Percentiles rank a stretch among this genome's conserved stretches.
phyloP scores from a whole-genome alignment of 2,329 filamentous ascomycete species.

The Huntiella omanensis region DNA sequence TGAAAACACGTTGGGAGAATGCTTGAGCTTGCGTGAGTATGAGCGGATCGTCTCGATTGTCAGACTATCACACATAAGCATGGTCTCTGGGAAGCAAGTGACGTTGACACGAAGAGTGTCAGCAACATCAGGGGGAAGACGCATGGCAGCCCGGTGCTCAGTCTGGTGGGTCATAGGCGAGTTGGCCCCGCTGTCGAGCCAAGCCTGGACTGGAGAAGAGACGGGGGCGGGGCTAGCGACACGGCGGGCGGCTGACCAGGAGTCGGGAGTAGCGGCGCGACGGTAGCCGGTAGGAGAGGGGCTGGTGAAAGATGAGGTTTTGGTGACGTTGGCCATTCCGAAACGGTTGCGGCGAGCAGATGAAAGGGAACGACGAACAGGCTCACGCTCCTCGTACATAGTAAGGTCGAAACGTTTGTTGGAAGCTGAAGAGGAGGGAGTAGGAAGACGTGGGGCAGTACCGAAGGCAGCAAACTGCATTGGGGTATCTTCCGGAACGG shows the following conservation, averaged over 20 bases:
- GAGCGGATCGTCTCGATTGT: conserved; percentile 38
- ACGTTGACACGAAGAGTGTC: conserved; percentile 35
- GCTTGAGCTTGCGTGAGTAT: conserved; percentile 34
- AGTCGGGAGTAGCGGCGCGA: conserved; percentile 4
- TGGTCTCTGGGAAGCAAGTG: conserved; percentile 38
- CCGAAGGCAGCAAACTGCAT: no score
- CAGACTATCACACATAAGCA: conserved; percentile 35
- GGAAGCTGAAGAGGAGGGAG: no score
- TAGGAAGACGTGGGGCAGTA: no score
- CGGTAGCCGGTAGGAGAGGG: neutral
- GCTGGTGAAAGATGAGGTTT: neutral
- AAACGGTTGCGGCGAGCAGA: no score
- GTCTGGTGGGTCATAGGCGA: neutral
- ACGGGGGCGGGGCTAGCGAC: conserved; percentile 16
- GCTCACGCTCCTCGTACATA: no score
- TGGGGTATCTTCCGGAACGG: no score
- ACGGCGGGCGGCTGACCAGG: conserved; percentile 3
- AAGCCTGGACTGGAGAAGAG: conserved; percentile 19
- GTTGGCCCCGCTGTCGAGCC: conserved; percentile 13
- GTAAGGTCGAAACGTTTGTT: no score
- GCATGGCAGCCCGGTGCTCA: conserved; percentile 19
- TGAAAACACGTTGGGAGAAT: conserved; percentile 13
- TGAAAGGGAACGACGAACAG: no score
- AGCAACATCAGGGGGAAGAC: conserved; percentile 32
- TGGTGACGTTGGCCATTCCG: neutral